These are phyloP conservation scores for Ploettnerulaceae sp. DNA, from an alignment of 2,329 filamentous ascomycete species.

Conservation along the genomic window DNA sequence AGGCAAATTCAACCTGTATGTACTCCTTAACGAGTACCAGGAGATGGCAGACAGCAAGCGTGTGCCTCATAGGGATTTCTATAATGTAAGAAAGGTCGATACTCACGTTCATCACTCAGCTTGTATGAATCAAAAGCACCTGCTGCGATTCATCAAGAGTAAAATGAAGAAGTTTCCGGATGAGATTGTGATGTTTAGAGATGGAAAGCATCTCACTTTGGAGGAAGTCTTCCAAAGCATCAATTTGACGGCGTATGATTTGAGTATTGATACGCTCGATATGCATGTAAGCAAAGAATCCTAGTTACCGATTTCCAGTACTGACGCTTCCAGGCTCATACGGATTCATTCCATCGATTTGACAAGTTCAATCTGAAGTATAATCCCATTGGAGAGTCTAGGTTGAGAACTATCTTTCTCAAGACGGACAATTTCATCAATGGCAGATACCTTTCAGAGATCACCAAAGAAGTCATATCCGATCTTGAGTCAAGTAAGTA, in stretches of 20 bases:
- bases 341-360: slow-evolving; percentile 96
- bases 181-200: slow-evolving; percentile 86
- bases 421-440: slow-evolving; percentile 99
- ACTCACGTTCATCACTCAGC: slow-evolving; percentile 99
- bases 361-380: slow-evolving; percentile 99
- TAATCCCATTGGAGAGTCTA: slow-evolving; percentile 93
- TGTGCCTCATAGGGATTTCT: slow-evolving; percentile 96
- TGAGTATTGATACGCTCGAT: slow-evolving; percentile 96
- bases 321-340: slow-evolving; percentile 64
- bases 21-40: slow-evolving; percentile 91
- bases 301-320: not conserved
- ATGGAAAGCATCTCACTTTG: slow-evolving; percentile 86
- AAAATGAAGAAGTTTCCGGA: slow-evolving; percentile 99
- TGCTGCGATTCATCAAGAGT: slow-evolving; percentile 97
- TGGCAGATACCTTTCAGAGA: slow-evolving; percentile 91
- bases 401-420: slow-evolving; percentile 93
- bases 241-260: slow-evolving; percentile 92
- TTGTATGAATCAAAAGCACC: slow-evolving; percentile 99
- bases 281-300: slow-evolving; percentile 71
- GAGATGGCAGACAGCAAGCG: slow-evolving; percentile 97
- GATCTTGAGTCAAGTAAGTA: slow-evolving; percentile 99
- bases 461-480: slow-evolving; percentile 95
- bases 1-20: slow-evolving; percentile 94
- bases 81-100: slow-evolving; percentile 97
- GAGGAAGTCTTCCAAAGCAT: slow-evolving; percentile 96